Evolutionary conservation across 2,329 filamentous ascomycete species (phyloP), one percentile per base, ranked within the genome.

Genomic region (Didymella keratinophila): DNA sequence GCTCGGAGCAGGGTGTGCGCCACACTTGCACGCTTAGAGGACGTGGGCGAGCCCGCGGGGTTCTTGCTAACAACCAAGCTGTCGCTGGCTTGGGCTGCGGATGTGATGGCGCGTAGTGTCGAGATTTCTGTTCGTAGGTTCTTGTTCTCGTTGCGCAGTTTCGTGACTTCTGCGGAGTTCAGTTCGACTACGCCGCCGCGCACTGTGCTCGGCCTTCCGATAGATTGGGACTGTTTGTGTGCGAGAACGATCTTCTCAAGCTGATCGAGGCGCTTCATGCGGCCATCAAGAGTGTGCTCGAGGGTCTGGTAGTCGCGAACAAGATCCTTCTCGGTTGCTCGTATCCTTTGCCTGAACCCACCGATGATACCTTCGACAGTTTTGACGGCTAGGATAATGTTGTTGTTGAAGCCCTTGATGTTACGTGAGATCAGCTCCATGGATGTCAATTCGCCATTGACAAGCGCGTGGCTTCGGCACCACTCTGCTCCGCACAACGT

Each of bases 401-500:
- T 98, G 76, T 93, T 92, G 71, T 90, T 91, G 78, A 98, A 98
- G 1, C 90, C 91, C 0, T 91, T 89, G 4, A 98, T 83, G 78
- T 95, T 92, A 48, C 89, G 93, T 1, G 89, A 87, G 61, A 99
- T 90, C 14, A 93, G 88, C 70, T 97, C 94, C 32, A 96, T 83
- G 12, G 90, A 92, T 0, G 93, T 92, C 7, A 96, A 80, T 59
- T 94, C 91, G 20, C 93, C 92, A 69, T 95, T 94, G 72, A 98
- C 91, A 23, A 97, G 86, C 56, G 89, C 90, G 76, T 98, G 93
- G 70, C 89, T 88, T 75, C 97, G 91, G 4, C 91, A 87, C 94
- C 95, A 99, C 72, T 98, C 95, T 0, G 87, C 85, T 11, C 95
- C 95, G 70, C 95, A 98, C 42, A 98, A 84, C 0, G 87, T 84